Conservation (phyloP, 257 asterid genomes). For the Avicennia marina region DNA sequence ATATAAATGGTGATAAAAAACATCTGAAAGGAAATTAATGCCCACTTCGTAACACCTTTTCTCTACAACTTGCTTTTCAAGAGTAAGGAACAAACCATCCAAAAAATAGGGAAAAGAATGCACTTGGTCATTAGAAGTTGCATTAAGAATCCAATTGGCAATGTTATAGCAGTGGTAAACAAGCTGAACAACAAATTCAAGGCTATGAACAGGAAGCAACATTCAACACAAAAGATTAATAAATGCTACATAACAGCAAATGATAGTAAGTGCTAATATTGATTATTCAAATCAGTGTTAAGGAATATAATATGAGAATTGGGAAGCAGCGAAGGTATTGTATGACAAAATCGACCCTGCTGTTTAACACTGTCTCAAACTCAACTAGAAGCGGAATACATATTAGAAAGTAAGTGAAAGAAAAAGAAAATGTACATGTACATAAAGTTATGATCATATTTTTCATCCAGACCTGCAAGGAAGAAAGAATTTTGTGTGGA, state of each 20-base stretch:
- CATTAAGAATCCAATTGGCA: slow-evolving; percentile 3
- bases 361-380: background rate
- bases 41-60: background rate
- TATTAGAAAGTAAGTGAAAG: background rate
- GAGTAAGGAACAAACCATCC: background rate
- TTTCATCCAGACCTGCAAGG: too few species aligned
- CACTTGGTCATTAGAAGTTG: background rate
- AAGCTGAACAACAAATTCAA: background rate
- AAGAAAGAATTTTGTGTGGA: background rate
- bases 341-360: background rate
- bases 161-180: background rate
- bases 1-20: background rate
- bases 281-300: background rate
- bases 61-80: background rate
- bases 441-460: too few species aligned
- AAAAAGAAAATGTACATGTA: too few species aligned
- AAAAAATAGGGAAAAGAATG: background rate
- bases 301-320: background rate
- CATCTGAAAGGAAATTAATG: background rate
- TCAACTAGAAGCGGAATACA: background rate
- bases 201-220: background rate
- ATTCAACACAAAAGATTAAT: background rate
- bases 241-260: background rate
- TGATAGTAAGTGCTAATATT: background rate
- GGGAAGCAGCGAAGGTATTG: background rate